Conservation (phyloP, 2,329 filamentous ascomycete species). For the Cercospora nicotianae region DNA sequence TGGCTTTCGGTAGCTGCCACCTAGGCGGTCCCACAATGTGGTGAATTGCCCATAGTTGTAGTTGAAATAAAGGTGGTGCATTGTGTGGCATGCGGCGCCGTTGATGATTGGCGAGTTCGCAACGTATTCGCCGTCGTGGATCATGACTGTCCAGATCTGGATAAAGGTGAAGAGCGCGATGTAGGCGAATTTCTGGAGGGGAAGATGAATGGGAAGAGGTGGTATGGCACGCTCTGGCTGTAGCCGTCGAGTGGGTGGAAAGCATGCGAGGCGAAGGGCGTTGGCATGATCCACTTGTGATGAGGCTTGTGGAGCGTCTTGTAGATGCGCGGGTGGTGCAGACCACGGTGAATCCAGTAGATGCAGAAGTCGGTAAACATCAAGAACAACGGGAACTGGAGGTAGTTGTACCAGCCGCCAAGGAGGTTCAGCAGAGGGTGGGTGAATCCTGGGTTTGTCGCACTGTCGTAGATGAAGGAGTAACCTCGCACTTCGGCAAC, state of each 20-base stretch:
- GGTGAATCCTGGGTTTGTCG: constrained; percentile 31
- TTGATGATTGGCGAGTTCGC: constrained; percentile 90
- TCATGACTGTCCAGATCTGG: constrained; percentile 96
- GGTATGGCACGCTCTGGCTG: constrained; percentile 85
- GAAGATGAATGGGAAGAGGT: constrained; percentile 89
- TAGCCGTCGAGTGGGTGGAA: constrained; percentile 95
- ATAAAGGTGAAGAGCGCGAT: constrained; percentile 85
- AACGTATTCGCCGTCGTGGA: constrained; percentile 93
- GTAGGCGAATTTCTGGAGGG: constrained; percentile 90
- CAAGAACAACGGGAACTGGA: constrained; percentile 87
- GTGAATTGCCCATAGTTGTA: constrained; percentile 96
- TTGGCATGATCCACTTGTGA: constrained; percentile 99
- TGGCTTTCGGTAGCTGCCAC: constrained; percentile 82
- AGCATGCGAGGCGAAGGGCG: constrained; percentile 85
- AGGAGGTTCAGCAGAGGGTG: constrained; percentile 35
- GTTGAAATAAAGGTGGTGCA: constrained; percentile 86
- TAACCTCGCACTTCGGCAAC: constrained; percentile 79
- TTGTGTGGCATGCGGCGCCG: constrained; percentile 88
- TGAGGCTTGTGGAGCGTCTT: constrained; percentile 93
- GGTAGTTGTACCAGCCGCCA: constrained; percentile 62
- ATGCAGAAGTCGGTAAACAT: constrained; percentile 86
- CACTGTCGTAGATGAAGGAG: constrained; percentile 81
- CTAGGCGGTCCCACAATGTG: constrained; percentile 85
- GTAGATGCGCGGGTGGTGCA: constrained; percentile 80
- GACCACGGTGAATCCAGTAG: constrained; percentile 85